Evolutionary conservation across 1,139 yeast species (phyloP).

Genomic region (Blastobotrys capitulatus): DNA sequence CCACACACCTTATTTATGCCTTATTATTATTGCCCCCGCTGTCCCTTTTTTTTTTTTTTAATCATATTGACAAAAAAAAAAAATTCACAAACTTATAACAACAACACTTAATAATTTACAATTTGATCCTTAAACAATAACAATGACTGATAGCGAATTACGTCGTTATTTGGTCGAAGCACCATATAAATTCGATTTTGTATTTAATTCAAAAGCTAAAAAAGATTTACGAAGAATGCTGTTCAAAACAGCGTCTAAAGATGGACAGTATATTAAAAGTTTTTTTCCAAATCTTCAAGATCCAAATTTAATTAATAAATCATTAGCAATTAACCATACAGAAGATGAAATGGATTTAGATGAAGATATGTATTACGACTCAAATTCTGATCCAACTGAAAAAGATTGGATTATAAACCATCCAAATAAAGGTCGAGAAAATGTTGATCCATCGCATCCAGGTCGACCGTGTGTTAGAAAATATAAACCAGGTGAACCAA

Average conservation of each 20-base stretch:
- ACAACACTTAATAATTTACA: too few species aligned
- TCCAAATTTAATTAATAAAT: conserved; percentile 4
- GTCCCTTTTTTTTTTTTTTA: too few species aligned
- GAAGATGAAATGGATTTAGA: conserved; percentile 14
- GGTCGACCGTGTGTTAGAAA: conserved; percentile 73
- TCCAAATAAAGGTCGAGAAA: conserved; percentile 16
- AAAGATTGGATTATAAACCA: conserved; percentile 23
- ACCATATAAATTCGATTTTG: conserved; percentile 26
- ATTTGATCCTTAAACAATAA: too few species aligned
- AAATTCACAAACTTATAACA: too few species aligned
- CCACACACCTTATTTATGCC: too few species aligned
- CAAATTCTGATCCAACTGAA: not conserved
- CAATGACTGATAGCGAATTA: conserved; percentile 14
- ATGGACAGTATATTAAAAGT: conserved; percentile 45
- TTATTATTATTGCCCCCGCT: too few species aligned
- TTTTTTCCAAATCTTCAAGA: conserved; percentile 41
- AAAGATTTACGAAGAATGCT: conserved; percentile 46
- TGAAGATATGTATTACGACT: conserved; percentile 9
- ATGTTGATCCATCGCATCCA: conserved; percentile 43
- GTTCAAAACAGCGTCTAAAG: conserved; percentile 45
- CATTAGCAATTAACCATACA: conserved; percentile 6
- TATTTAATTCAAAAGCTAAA: conserved; percentile 27
- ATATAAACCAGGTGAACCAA: conserved; percentile 80
- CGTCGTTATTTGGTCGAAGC: conserved; percentile 26
- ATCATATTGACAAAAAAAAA: too few species aligned